Percentiles rank a stretch among this genome's conserved stretches.
These are phyloP conservation scores for Solanum tarijense DNA, from an alignment of 257 asterid genomes.

Conservation along the genomic window DNA sequence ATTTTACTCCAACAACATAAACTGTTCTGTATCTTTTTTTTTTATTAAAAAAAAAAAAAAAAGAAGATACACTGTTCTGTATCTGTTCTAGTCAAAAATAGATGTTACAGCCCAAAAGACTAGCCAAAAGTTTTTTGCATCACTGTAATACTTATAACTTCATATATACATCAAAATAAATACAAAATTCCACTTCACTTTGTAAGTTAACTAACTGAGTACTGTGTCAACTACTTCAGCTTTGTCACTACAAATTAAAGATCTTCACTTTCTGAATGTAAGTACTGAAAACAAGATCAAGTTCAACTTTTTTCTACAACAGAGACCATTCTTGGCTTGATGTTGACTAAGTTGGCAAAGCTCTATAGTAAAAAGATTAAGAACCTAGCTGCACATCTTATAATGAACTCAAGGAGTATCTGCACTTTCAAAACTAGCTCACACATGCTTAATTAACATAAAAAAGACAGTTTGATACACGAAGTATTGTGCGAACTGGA, in stretches of 20 bases:
- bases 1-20: neutral
- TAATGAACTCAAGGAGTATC: neutral
- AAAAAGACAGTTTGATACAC: neutral
- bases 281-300: neutral
- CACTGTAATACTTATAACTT: neutral
- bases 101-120: neutral
- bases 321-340: neutral
- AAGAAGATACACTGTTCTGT: neutral
- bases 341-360: neutral
- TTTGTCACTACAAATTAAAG: neutral
- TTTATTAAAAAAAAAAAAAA: too few relatives aligned
- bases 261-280: neutral
- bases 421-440: neutral
- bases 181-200: neutral
- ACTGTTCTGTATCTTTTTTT: neutral
- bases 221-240: neutral
- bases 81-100: neutral
- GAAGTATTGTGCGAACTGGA: neutral
- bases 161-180: neutral
- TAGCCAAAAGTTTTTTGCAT: neutral
- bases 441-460: neutral
- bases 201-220: neutral
- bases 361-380: neutral
- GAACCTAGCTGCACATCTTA: neutral
- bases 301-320: neutral